Evolutionary conservation across 2,329 filamentous ascomycete genomes (phyloP), one percentile per base, ranked within the genome.

Genomic region (Ustulina deusta): DNA sequence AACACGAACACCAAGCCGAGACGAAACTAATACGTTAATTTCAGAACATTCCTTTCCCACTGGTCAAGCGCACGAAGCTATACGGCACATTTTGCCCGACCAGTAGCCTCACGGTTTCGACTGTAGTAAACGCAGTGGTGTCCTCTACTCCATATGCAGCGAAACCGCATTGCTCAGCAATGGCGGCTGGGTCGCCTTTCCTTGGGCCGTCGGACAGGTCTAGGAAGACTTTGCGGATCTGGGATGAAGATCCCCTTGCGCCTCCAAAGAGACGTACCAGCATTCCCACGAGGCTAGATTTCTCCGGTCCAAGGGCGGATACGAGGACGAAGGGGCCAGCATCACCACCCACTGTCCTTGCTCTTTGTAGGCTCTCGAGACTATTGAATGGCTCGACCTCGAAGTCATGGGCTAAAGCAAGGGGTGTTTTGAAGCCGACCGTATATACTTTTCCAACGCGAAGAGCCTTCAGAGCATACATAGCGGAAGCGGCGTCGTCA

Each of bases 41-140:
- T 81, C 77, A 87, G 71, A 83, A 86, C 68, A 85, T 78, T 32
- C 80, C 81, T 25, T 84, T 79, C 2, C 86, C 86, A 56, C 84
- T 84, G 1, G 93, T 92, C 76, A 96, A 83, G 56, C 92, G 85
- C 48, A 96, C 93, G 82, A 97, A 97, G 80, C 92, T 94, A 79
- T 93, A 95, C 6, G 91, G 92, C 64, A 96, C 92, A 77, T 96
- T 96, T 81, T 96, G 92, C 10, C 93, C 93, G 11, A 95, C 91
- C 27, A 97, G 84, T 66, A 94, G 79, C 72, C 93, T 85, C 63
- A 96, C 80, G 56, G 90, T 95, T 80, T 96, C 92, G 5, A 95
- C 93, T 2, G 92, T 94, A 25, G 92, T 94, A 82, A 94, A 96
- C 0, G 93, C 92, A 64, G 90, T 91, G 36, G 94, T 91, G 78